Base-by-base conservation (phyloP, 2,329 filamentous ascomycete genomes). In the Aspergillus fischeri region DNA sequence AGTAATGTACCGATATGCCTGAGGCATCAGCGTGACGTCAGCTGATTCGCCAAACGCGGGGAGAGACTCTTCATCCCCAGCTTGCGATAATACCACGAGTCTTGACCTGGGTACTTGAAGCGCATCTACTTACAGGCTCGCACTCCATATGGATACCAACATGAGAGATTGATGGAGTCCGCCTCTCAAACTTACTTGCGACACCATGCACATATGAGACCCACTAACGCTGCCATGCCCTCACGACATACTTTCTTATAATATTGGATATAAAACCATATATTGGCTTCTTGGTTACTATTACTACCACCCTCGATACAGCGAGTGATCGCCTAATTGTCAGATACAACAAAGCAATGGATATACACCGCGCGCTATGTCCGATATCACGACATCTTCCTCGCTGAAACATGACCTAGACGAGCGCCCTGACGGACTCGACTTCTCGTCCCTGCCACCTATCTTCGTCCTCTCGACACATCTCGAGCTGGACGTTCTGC, bases 401-500 rank as follows among this genome's bases (percentile, higher is more conserved):
- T 59, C 62, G 35, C 58, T 57, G 24, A 63, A 55, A n/a, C 51
- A 38, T 38, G 32, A 38, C 14, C 32, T 38, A 7, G n/a, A 17
- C 32, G 32, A 24, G 8, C 38, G 21, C 41, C 10, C 48, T 5
- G 47, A 51, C 14, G 54, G 48, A 2, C 48, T 60, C 28, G 68
- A 57, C 8, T 67, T 81, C 71, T 53, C 73, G 66, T 62, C 70
- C 0, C 75, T 59, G 60, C 90, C 90, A 10, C 79, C 83, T 3
- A 86, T 94, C 25, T 94, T 86, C 64, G 79, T 97, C 14, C 81
- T 96, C 0, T 77, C 86, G 1, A 85, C 87, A 3, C 89, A 91
- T 68, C 79, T 96, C 28, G 75, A 80, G 1, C 74, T 83, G 1
- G 81, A 86, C 6, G 83, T 88, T 60, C 77, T 90, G 9, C 83